These are phyloP conservation scores for Pachysolen tannophilus DNA, from an alignment of 805 yeast species.

Conservation along the genomic window DNA sequence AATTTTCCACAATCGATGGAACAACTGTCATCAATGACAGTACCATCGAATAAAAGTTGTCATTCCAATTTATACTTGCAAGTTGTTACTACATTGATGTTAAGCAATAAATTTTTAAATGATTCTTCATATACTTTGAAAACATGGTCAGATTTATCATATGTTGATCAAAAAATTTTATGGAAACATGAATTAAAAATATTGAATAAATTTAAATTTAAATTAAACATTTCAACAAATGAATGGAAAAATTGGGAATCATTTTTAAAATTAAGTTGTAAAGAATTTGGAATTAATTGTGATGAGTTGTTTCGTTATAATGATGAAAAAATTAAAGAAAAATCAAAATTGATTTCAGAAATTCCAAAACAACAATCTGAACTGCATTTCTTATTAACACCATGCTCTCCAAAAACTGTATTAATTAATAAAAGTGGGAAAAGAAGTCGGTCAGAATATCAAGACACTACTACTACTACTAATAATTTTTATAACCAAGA, in stretches of 20 bases:
- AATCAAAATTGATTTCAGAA: background rate
- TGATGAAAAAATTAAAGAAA: background rate
- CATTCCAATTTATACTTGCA: background rate
- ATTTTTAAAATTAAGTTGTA: background rate
- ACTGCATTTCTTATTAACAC: background rate
- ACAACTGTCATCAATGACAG: no score
- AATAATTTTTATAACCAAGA: no score
- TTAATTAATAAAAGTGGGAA: background rate
- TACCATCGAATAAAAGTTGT: no score
- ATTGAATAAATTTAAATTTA: background rate
- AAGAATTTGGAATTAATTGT: no score
- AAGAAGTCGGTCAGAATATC: no score
- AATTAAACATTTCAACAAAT: background rate
- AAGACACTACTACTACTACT: no score
- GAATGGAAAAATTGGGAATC: background rate
- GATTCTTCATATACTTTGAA: constrained; percentile 5
- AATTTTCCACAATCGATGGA: background rate
- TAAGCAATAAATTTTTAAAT: constrained; percentile 3
- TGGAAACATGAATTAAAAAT: constrained; percentile 1
- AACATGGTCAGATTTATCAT: constrained; percentile 5
- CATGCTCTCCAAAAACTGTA: background rate
- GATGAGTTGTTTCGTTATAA: background rate
- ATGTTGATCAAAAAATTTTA: background rate
- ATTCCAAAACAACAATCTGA: background rate
- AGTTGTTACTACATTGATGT: constrained; percentile 3